These are phyloP conservation scores for Amylocarpus encephaloides DNA, from an alignment of 2,329 filamentous ascomycete genomes.

Conservation along the genomic window DNA sequence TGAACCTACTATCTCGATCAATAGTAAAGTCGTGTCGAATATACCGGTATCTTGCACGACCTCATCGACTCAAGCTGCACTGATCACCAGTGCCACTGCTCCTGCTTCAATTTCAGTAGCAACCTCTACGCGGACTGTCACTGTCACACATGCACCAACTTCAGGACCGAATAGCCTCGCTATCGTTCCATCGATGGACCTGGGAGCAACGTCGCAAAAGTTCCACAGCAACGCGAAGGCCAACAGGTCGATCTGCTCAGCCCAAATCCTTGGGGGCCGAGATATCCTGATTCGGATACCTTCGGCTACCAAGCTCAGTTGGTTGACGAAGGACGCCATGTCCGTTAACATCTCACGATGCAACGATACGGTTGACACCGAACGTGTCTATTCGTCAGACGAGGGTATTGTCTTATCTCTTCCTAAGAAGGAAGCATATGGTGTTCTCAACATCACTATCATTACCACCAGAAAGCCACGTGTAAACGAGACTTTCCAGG, in stretches of 20 bases:
- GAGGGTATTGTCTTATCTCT: slow-evolving; percentile 38
- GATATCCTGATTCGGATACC: slow-evolving; percentile 51
- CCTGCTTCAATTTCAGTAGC: slow-evolving; percentile 22
- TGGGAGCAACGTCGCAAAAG: slow-evolving; percentile 22
- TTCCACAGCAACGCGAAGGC: slow-evolving; percentile 13
- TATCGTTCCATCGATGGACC: slow-evolving; percentile 37
- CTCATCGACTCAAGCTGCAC: slow-evolving; percentile 16
- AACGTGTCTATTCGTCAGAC: slow-evolving; percentile 32
- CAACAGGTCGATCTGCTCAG: slow-evolving; percentile 38
- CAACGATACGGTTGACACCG: slow-evolving; percentile 41
- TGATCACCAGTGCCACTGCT: slow-evolving; percentile 17
- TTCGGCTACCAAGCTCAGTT: slow-evolving; percentile 43
- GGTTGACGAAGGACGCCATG: slow-evolving; percentile 52
- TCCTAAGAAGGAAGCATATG: slow-evolving; percentile 48
- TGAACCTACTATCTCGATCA: slow-evolving; percentile 28
- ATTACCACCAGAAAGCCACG: slow-evolving; percentile 52
- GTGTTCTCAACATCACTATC: slow-evolving; percentile 51
- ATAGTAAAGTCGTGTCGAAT: slow-evolving; percentile 28
- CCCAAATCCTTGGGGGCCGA: slow-evolving; percentile 40
- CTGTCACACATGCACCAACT: slow-evolving; percentile 31
- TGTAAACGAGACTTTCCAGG: slow-evolving; percentile 53
- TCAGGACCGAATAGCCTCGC: slow-evolving; percentile 33
- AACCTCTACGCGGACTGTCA: slow-evolving; percentile 29
- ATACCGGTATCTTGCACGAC: slow-evolving; percentile 22
- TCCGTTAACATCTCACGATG: slow-evolving; percentile 48